Evolutionary conservation across 2,329 filamentous ascomycete species (phyloP), one percentile per base, ranked within the genome.

Genomic region (Penicillium freii): DNA sequence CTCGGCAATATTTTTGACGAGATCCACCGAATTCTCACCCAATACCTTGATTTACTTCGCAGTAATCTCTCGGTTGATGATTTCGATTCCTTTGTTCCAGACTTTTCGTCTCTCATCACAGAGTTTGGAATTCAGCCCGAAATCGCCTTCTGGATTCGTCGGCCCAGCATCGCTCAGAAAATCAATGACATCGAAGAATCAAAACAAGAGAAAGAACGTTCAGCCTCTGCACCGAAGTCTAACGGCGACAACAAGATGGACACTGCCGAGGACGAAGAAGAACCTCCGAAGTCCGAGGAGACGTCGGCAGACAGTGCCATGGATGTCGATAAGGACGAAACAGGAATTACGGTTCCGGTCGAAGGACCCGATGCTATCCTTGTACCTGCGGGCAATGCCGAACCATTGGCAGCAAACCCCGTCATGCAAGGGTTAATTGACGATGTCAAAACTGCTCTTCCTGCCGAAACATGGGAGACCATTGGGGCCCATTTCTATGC

Each of bases 1-100:
- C 78, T 97, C 13, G 90, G 91, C 3, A 91, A 91, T 51, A 87
- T 96, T 63, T 84, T 96, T 51, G 94, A 99, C 71, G 92, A 96
- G 71, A 88, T 95, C 21, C 91, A 96, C 64, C 85, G 90, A 58
- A 88, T 92, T 9, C 82, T 97, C 25, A 84, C 86, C 25, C 92
- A 97, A 68, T 99, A 95, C 69, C 81, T 97, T 19, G 94, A 97
- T 67, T 83, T 97, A 7, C 82, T 99, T 33, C 89, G 89, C 70
- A 90, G 85, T 70, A 95, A 92, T 68, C 77, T 97, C 31, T 82
- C 87, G 0, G 80, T 86, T 0, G 84, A 88, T 38, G 85, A 92
- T 21, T 97, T 97, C 60, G 89, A 95, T 67, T 77, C 80, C 2
- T 82, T 89, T 19, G 87, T 97, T 6, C 94, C 94, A 1, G 84